Base-by-base conservation (phyloP, 169 alveolate genomes). In the Eimeria necatrix region DNA sequence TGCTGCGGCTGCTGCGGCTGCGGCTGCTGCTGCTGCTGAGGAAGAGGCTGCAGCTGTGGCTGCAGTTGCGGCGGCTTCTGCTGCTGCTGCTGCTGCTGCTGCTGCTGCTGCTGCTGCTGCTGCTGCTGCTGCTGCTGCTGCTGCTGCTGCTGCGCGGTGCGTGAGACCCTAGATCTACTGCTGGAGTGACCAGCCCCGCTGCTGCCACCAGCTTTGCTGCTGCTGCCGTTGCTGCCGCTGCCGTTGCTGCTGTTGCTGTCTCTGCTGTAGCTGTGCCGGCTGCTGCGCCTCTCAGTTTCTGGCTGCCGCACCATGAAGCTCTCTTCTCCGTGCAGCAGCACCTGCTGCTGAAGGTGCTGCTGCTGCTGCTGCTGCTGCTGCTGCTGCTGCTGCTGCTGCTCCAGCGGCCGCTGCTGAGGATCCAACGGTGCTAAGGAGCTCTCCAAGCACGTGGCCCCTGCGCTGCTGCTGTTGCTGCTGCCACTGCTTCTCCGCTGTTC, bases 71-170 rank as follows among this genome's bases (percentile, higher is more conserved):
- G n/a, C n/a, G n/a, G n/a, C n/a, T n/a, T n/a, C n/a, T n/a, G n/a
- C n/a, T n/a, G n/a, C n/a, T n/a, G n/a, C n/a, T 12, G 89, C 89
- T 16, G 89, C 56, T 8, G 85, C 85, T 9, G 78, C 78, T 68
- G 78, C 86, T 68, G 78, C 48, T 68, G 78, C 78, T 68, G 78
- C 78, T 68, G 78, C 76, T 7, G 76, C 8, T 9, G 76, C 48
- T 1, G 76, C 76, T 9, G 76, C 48, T 68, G 76, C 78, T 68
- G 78, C 48, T 68, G 78, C 78, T 68, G 78, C 49, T 68, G 78
- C 7, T 32, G 12, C 12, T 32, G 4, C 48, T 68, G 78, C 78
- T 68, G n/a, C n/a, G n/a, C n/a, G n/a, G n/a, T n/a, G n/a, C n/a
- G n/a, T n/a, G n/a, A n/a, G n/a, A n/a, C n/a, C n/a, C n/a, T n/a